Evolutionary conservation across 1,284 basidiomycete species (phyloP).

Genomic region (Erythrobasidium hasegawianum): DNA sequence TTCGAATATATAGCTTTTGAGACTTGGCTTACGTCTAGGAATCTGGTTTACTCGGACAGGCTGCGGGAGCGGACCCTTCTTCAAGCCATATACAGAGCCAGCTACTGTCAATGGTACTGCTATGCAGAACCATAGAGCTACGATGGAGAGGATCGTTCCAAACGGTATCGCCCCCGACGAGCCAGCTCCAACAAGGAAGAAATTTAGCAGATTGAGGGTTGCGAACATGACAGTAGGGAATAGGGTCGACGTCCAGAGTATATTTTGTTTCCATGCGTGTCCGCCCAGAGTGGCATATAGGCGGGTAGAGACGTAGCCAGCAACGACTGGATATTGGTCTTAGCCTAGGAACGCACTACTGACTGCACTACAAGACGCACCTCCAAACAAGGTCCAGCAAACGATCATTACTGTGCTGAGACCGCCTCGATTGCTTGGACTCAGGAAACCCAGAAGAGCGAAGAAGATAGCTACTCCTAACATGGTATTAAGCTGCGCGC

Average conservation of each 20-base stretch:
- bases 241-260: conserved; percentile 50
- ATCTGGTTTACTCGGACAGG: conserved; percentile 89
- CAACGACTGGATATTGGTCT: conserved; percentile 57
- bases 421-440: conserved; percentile 89
- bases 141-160: conserved; percentile 83
- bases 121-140: conserved; percentile 92
- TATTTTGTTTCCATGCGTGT: conserved; percentile 70
- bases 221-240: conserved; percentile 65
- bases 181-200: conserved; percentile 76
- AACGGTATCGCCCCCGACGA: conserved; percentile 96
- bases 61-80: conserved; percentile 71
- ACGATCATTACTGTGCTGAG: conserved; percentile 95
- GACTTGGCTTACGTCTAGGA: conserved; percentile 54
- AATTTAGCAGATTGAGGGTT: conserved; percentile 76
- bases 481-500: conserved; percentile 85
- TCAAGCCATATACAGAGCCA: conserved; percentile 68
- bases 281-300: conserved; percentile 81
- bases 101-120: conserved; percentile 67
- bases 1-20: too few relatives aligned
- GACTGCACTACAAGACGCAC: conserved; percentile 40
- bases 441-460: conserved; percentile 93
- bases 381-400: conserved; percentile 92
- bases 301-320: conserved; percentile 83
- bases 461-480: conserved; percentile 86
- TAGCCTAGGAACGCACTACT: not conserved